A percentile compares a stretch with the other conserved stretches of the same genome.
These are phyloP conservation scores for Coffea eugenioides DNA, from an alignment of 257 asterid genomes.

Conservation along the genomic window DNA sequence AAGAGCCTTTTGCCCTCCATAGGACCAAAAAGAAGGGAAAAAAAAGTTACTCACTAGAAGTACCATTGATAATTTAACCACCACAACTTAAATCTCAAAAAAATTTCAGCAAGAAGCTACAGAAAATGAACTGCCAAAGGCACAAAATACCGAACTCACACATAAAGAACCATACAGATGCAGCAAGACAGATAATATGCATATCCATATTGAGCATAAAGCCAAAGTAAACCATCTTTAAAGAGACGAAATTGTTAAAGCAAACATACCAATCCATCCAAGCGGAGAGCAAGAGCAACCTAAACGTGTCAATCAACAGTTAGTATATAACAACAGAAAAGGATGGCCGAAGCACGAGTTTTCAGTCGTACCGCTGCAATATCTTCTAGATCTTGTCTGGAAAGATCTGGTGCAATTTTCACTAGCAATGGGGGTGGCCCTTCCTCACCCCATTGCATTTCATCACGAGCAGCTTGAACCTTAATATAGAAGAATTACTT, in stretches of 20 bases:
- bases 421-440: constrained; percentile 98
- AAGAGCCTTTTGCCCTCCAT: too few species aligned
- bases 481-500: constrained; percentile 21
- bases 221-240: not conserved
- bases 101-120: not conserved
- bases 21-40: too few species aligned
- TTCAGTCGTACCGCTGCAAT: constrained; percentile 66
- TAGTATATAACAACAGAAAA: constrained; percentile 11
- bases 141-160: constrained; percentile 1
- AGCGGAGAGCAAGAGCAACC: constrained; percentile 95
- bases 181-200: not conserved
- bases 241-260: not conserved
- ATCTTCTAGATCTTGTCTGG: constrained; percentile 94
- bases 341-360: constrained; percentile 5
- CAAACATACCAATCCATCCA: constrained; percentile 87
- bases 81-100: not conserved
- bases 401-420: constrained; percentile 95
- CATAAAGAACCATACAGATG: not conserved
- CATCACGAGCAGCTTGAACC: constrained; percentile 99
- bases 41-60: not conserved
- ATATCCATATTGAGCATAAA: not conserved
- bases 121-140: not conserved
- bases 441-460: constrained; percentile 99
- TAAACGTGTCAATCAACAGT: constrained; percentile 35
- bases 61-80: not conserved